A percentile compares a stretch with the other conserved stretches of the same genome.
phyloP scores from a whole-genome alignment of 805 yeast genomes.

The Clavispora fructus region DNA sequence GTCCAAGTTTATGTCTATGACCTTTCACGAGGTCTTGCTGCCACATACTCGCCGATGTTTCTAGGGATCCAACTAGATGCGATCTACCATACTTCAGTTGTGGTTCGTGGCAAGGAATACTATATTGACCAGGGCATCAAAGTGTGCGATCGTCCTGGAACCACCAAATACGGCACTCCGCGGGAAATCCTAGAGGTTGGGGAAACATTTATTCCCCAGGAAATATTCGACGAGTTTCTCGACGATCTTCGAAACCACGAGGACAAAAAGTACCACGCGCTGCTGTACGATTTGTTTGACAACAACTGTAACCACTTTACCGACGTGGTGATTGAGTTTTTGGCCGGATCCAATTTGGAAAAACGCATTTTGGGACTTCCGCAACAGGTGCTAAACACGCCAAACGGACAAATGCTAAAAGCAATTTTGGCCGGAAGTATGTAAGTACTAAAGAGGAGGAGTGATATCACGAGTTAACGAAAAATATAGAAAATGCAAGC shows the following conservation, averaged over 20 bases:
- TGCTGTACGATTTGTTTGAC: conserved; percentile 50
- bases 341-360: conserved; percentile 54
- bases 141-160: conserved; percentile 38
- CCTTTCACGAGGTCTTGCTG: conserved; percentile 58
- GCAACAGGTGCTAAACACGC: conserved; percentile 38
- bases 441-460: not conserved
- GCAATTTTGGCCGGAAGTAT: conserved; percentile 26
- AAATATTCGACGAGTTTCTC: conserved; percentile 49
- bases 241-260: conserved; percentile 40
- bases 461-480: too few species aligned
- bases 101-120: conserved; percentile 48
- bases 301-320: conserved; percentile 70
- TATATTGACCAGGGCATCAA: conserved; percentile 58
- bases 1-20: conserved; percentile 61
- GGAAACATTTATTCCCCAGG: conserved; percentile 45
- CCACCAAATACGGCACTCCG: conserved; percentile 57
- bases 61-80: conserved; percentile 56
- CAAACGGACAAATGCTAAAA: conserved; percentile 30
- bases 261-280: conserved; percentile 39
- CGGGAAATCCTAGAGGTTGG: conserved; percentile 50
- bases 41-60: conserved; percentile 42
- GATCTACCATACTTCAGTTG: conserved; percentile 61
- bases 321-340: conserved; percentile 50
- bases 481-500: too few species aligned
- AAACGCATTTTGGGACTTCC: conserved; percentile 49